These are phyloP conservation scores for sorghum (Sorghum bicolor) DNA, from an alignment of 176 grass and related monocot genomes.

Conservation along the genomic window Sorghum_bicolor_NCBIv3 NC_012872.2:45553001-45553500, in stretches of 20 bases:
- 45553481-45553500: conserved; percentile 61
- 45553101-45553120: conserved; percentile 24
- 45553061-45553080: conserved; percentile 77
- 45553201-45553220: too few relatives aligned
- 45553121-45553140: conserved; percentile 28
- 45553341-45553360: conserved; percentile 74
- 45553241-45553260: too few relatives aligned
- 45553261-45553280: too few relatives aligned
- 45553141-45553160: conserved; percentile 64
- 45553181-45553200: too few relatives aligned
- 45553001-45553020: background rate
- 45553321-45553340: conserved; percentile 49
- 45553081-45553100: conserved; percentile 49
- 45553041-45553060: conserved; percentile 81
- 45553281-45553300: conserved; percentile 47
- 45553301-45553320: conserved; percentile 63
- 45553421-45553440: conserved; percentile 89
- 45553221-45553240: too few relatives aligned
- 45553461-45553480: conserved; percentile 68
- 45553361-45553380: conserved; percentile 55
- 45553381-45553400: conserved; percentile 58
- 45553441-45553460: conserved; percentile 45
- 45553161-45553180: conserved; percentile 46
- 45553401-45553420: conserved; percentile 79
- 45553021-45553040: conserved; percentile 48